Conservation (phyloP, 345 rosid genomes). For the Acer campestre region DNA sequence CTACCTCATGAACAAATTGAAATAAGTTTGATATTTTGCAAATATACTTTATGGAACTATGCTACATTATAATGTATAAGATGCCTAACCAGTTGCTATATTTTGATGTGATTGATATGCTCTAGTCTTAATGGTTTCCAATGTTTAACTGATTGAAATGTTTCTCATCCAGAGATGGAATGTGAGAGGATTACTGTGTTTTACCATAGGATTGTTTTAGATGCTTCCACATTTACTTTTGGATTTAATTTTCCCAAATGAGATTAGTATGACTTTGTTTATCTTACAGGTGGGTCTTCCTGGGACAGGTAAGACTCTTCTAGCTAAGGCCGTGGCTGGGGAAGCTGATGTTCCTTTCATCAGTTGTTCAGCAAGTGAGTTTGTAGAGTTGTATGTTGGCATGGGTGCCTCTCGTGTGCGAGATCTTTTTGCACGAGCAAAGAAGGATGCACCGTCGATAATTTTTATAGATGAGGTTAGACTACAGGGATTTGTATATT, state of each 20-base stretch:
- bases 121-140: background rate
- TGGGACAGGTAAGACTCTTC: slow-evolving; percentile 96
- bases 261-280: slow-evolving; percentile 19
- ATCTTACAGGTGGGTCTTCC: slow-evolving; percentile 87
- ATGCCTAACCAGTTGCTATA: too few species aligned
- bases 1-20: slow-evolving; percentile 3
- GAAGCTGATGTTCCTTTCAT: slow-evolving; percentile 97
- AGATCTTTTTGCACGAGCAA: slow-evolving; percentile 93
- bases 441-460: slow-evolving; percentile 97
- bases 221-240: background rate
- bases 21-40: background rate
- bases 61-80: too few species aligned
- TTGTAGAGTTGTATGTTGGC: slow-evolving; percentile 92
- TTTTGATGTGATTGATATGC: background rate
- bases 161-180: background rate
- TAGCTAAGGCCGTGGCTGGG: slow-evolving; percentile 96
- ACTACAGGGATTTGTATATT: background rate
- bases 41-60: background rate
- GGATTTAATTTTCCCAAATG: slow-evolving; percentile 12
- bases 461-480: slow-evolving; percentile 93
- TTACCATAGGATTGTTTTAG: slow-evolving; percentile 10
- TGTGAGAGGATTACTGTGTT: background rate
- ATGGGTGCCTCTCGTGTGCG: slow-evolving; percentile 99
- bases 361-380: slow-evolving; percentile 97
- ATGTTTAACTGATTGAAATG: background rate